Evolutionary conservation across 2,329 filamentous ascomycete species (phyloP).

Genomic region (Metarhizium humberi): DNA sequence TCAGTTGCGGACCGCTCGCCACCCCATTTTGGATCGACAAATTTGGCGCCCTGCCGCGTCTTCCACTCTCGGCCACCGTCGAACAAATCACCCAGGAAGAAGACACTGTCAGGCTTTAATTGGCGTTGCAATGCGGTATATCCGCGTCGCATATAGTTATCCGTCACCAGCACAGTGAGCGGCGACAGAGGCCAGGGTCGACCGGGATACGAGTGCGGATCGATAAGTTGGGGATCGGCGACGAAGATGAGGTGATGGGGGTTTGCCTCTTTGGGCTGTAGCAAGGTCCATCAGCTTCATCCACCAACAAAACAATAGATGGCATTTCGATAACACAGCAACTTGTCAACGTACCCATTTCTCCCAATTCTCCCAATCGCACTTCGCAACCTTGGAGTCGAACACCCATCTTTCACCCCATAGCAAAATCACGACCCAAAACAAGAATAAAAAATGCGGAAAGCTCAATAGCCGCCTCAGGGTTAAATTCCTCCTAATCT

Average conservation of each 20-base stretch:
- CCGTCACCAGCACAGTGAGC: slow-evolving; percentile 56
- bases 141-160: slow-evolving; percentile 79
- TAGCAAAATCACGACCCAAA: slow-evolving; percentile 72
- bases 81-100: slow-evolving; percentile 91
- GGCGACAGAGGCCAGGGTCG: slow-evolving; percentile 53
- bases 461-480: slow-evolving; percentile 48
- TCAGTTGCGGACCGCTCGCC: slow-evolving; percentile 41
- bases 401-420: slow-evolving; percentile 83
- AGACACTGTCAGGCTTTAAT: slow-evolving; percentile 74
- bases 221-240: slow-evolving; percentile 85
- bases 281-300: not conserved
- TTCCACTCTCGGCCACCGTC: slow-evolving; percentile 95
- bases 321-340: not conserved
- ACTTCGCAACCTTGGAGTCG: slow-evolving; percentile 57
- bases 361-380: slow-evolving; percentile 84
- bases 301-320: not conserved
- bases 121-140: slow-evolving; percentile 69
- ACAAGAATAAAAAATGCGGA: slow-evolving; percentile 54
- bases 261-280: slow-evolving; percentile 62
- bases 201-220: slow-evolving; percentile 89
- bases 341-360: slow-evolving; percentile 59
- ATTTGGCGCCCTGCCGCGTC: slow-evolving; percentile 48
- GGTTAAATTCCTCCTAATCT: slow-evolving; percentile 33
- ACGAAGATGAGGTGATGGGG: slow-evolving; percentile 81
- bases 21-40: slow-evolving; percentile 51